Evolutionary conservation across 768 basidiomycete genomes (phyloP).

Genomic region (Candolleomyces aberdarensis): DNA sequence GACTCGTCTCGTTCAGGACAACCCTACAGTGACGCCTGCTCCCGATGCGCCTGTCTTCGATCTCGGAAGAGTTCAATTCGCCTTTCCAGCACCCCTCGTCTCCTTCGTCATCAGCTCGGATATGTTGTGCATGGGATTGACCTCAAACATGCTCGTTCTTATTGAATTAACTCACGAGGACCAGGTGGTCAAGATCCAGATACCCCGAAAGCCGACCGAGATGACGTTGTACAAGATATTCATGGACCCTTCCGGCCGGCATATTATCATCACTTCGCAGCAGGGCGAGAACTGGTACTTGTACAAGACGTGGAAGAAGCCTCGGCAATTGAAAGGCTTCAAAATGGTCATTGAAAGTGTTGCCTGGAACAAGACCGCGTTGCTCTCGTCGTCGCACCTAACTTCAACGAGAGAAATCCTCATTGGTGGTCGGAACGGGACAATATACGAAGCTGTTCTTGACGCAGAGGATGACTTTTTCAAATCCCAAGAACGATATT

Average conservation of each 20-base stretch:
- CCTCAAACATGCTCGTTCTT: constrained; percentile 74
- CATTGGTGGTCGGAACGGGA: constrained; percentile 81
- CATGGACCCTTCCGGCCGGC: constrained; percentile 89
- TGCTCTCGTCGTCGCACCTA: constrained; percentile 61
- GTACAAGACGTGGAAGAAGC: constrained; percentile 78
- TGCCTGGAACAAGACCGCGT: constrained; percentile 80
- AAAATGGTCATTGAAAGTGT: constrained; percentile 88
- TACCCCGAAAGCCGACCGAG: constrained; percentile 72
- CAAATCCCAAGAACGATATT: constrained; percentile 81
- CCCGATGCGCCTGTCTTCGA: constrained; percentile 70
- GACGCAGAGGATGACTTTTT: constrained; percentile 92
- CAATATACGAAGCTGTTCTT: constrained; percentile 83
- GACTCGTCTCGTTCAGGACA: constrained; percentile 14
- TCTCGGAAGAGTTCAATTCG: constrained; percentile 85
- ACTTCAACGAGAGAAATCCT: constrained; percentile 83
- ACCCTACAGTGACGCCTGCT: constrained; percentile 32
- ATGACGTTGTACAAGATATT: constrained; percentile 81
- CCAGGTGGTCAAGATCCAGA: constrained; percentile 77
- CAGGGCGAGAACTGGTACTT: constrained; percentile 96
- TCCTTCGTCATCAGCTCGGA: constrained; percentile 85
- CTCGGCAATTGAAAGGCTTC: constrained; percentile 72
- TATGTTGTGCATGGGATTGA: constrained; percentile 79
- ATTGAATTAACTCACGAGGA: constrained; percentile 89
- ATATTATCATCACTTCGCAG: constrained; percentile 80
- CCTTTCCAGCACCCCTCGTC: constrained; percentile 79